Percentiles rank a stretch among this genome's conserved stretches.
phyloP scores from a whole-genome alignment of 192 early-diverging fungal genomes.

The Entomortierella lignicola region DNA sequence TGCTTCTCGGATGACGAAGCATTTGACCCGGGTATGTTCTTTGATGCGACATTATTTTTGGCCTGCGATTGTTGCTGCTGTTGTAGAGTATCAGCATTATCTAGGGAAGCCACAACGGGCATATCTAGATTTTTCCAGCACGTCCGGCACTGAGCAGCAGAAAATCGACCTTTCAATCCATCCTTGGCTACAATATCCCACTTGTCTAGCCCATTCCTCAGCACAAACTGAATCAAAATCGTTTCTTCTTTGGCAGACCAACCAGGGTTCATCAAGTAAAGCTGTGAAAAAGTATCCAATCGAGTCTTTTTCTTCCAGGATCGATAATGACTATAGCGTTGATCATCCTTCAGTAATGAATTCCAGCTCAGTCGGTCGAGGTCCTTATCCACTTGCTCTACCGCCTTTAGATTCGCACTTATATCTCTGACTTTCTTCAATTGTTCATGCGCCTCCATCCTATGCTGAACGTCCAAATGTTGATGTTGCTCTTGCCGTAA shows the following conservation, averaged over 20 bases:
- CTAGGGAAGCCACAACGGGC: conserved; percentile 1
- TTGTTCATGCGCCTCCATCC: conserved; percentile 3
- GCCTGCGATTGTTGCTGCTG: neutral
- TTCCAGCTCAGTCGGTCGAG: conserved; percentile 28
- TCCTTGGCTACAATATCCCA: conserved; percentile 15
- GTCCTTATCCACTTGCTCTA: conserved; percentile 16
- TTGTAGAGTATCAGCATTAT: neutral
- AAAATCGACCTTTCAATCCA: conserved; percentile 1
- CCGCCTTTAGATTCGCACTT: neutral
- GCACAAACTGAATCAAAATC: conserved; percentile 26
- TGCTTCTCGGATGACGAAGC: neutral
- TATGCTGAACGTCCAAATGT: neutral
- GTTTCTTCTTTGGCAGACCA: conserved; percentile 45
- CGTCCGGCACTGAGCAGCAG: conserved; percentile 16
- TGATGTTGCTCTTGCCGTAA: neutral
- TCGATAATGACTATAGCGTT: conserved; percentile 15
- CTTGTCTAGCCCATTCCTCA: conserved; percentile 20
- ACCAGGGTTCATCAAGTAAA: conserved; percentile 36
- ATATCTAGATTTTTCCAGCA: conserved; percentile 47
- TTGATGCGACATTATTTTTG: neutral
- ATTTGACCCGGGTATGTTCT: neutral
- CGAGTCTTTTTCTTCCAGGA: conserved; percentile 11
- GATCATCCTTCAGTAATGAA: conserved; percentile 7
- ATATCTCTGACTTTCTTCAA: neutral
- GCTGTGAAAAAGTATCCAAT: conserved; percentile 11